Evolutionary conservation across 192 early-diverging fungal genomes (phyloP), one percentile per base, ranked within the genome.

Genomic region (Phycomyces blakesleeanus): DNA sequence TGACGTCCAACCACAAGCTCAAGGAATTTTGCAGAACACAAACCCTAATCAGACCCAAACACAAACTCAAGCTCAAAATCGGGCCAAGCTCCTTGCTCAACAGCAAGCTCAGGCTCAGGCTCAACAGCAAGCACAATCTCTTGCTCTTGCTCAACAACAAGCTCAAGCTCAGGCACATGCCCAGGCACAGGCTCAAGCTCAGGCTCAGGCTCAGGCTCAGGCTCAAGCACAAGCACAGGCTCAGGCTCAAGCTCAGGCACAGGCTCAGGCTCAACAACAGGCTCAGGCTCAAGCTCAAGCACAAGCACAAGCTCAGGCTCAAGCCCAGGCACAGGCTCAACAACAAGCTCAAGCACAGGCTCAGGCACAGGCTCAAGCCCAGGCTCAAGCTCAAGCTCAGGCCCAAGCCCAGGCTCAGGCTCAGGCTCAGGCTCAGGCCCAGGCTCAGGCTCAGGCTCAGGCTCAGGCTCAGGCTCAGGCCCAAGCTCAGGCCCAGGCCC

Each of bases 391-490:
- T 12, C 53, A 49, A n/a, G 51, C 56, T 21, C 38, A 29, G 7
- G 22, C 60, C 4, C 71, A 73, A 20, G 53, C 70, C 2, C 70
- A 72, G 26, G 64, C 64, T 8, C 54, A 67, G 25, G 64, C 59
- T n/a, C 60, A 66, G 44, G 47, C 59, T 7, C 71, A 68, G 40
- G 12, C 51, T 16, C 58, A 61, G 21, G 66, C 59, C 1, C 66
- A 68, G 20, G 66, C 66, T 14, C 66, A 68, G 38, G 41, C 51
- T 9, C 63, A 65, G 50, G 50, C 64, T 2, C 64, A 59, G 18
- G 50, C 37, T 3, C 64, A 66, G 26, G 21, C 54, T 8, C 59
- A 62, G 29, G 47, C 67, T 10, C 54, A 63, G 12, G 53, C 51
- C 7, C 50, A 54, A 14, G 25, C 39, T 12, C 59, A 63, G 8